phyloP scores from a whole-genome alignment of 129 eudicot species.

The Ambrosia artemisiifolia region DNA sequence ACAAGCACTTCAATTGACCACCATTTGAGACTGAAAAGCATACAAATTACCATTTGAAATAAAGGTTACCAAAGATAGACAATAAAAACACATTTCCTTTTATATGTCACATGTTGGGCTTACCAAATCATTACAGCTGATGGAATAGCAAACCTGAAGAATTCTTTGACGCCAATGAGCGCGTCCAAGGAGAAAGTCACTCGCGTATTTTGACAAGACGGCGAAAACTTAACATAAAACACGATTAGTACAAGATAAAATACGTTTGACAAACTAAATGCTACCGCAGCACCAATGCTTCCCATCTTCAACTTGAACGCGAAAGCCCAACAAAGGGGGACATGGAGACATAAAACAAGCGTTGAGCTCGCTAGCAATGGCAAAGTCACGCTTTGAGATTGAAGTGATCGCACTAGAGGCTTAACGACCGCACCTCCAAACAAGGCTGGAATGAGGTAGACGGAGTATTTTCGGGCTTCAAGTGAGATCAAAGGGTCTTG shows the following conservation, averaged over 20 bases:
- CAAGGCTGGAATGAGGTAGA: conserved; percentile 56
- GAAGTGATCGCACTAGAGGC: conserved; percentile 59
- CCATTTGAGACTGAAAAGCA: conserved; percentile 50
- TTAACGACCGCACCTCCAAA: conserved; percentile 53
- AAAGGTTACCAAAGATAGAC: not conserved
- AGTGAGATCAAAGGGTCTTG: conserved; percentile 67
- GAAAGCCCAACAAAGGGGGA: conserved; percentile 64
- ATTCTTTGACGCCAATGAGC: conserved; percentile 43
- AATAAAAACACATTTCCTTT: not conserved
- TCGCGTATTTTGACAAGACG: conserved; percentile 37
- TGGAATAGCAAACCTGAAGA: conserved; percentile 57
- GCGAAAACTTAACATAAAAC: conserved; percentile 44
- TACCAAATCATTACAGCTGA: conserved; percentile 81
- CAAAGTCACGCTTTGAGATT: conserved; percentile 51
- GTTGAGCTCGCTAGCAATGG: conserved; percentile 54
- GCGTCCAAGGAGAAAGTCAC: conserved; percentile 44
- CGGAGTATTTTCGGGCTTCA: conserved; percentile 51
- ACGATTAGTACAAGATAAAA: conserved; percentile 37
- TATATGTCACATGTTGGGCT: not conserved
- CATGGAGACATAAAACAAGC: conserved; percentile 44
- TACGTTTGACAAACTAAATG: conserved; percentile 58
- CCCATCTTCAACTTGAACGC: conserved; percentile 55
- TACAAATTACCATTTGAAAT: not conserved
- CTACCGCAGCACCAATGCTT: conserved; percentile 59
- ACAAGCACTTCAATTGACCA: conserved; percentile 62